Percentiles rank a stretch among this genome's conserved stretches.
Conservation (phyloP, 2,329 filamentous ascomycete species). For the Sodiomyces alkalinus region DNA sequence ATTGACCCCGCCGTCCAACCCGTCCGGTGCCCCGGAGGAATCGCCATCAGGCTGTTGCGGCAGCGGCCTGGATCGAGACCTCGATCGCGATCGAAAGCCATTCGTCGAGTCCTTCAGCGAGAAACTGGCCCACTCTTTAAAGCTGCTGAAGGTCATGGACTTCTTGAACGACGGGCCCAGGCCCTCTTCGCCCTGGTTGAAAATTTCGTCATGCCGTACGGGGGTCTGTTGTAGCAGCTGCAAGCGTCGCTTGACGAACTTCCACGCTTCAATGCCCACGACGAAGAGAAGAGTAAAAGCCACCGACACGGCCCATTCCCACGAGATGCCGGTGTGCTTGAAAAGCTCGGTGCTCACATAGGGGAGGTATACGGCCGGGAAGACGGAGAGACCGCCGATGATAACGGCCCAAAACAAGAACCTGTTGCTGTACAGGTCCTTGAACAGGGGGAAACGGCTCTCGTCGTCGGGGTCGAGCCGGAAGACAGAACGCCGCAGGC, state of each 20-base stretch:
- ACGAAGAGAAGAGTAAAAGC: constrained; percentile 51
- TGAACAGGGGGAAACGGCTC: constrained; percentile 37
- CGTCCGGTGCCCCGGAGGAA: too few relatives aligned
- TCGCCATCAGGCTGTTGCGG: too few relatives aligned
- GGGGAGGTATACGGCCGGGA: constrained; percentile 59
- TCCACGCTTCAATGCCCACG: constrained; percentile 55
- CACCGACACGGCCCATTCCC: constrained; percentile 61
- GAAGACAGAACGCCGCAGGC: constrained; percentile 58
- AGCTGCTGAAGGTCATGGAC: constrained; percentile 35
- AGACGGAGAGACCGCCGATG: constrained; percentile 44
- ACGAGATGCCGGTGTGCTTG: constrained; percentile 55
- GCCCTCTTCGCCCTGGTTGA: constrained; percentile 37
- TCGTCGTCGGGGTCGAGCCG: constrained; percentile 40
- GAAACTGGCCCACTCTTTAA: constrained; percentile 28
- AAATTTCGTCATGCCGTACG: constrained; percentile 32
- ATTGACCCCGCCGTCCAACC: too few relatives aligned
- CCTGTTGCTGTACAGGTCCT: constrained; percentile 52
- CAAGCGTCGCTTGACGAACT: constrained; percentile 46
- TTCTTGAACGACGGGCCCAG: constrained; percentile 23
- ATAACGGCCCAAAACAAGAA: constrained; percentile 56
- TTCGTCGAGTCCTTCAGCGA: background rate
- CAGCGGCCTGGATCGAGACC: background rate
- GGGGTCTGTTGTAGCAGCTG: constrained; percentile 35
- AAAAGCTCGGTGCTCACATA: constrained; percentile 55
- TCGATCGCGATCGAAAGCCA: background rate